Conservation (phyloP, 2,329 filamentous ascomycete species). For the Pseudogymnoascus sp. region DNA sequence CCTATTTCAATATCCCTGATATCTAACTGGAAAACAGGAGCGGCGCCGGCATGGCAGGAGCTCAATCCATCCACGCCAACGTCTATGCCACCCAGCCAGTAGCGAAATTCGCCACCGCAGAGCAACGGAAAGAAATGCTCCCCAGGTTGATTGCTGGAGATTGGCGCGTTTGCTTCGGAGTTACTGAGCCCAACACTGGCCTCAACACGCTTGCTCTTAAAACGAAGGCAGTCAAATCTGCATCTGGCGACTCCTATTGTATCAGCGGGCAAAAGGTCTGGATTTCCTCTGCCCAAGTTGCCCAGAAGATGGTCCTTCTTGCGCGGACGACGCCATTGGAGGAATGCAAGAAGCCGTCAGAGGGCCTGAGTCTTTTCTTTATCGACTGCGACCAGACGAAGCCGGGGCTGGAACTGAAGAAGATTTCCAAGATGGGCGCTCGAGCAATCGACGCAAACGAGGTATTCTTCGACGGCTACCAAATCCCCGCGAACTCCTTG, state of each 20-base stretch:
- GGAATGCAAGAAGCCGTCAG: conserved; percentile 58
- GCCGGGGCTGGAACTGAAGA: conserved; percentile 52
- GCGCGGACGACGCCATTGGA: conserved; percentile 65
- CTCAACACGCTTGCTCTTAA: conserved; percentile 66
- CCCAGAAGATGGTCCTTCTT: conserved; percentile 73
- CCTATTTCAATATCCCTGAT: neutral
- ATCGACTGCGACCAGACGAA: conserved; percentile 57
- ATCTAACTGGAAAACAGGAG: conserved; percentile 29
- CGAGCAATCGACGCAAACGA: conserved; percentile 77
- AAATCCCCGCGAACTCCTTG: conserved; percentile 52
- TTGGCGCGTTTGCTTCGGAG: conserved; percentile 69
- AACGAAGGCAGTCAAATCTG: conserved; percentile 48
- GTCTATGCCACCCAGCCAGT: conserved; percentile 70
- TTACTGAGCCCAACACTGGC: conserved; percentile 76
- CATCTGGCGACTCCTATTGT: conserved; percentile 50
- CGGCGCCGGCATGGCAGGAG: conserved; percentile 69
- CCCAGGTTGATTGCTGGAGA: conserved; percentile 63
- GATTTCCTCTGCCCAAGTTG: conserved; percentile 80
- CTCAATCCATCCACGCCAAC: conserved; percentile 54
- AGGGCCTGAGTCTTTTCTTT: conserved; percentile 72
- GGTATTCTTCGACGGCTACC: conserved; percentile 77
- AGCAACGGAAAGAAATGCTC: conserved; percentile 56
- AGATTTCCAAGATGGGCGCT: conserved; percentile 80
- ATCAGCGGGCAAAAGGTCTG: conserved; percentile 79
- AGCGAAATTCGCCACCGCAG: conserved; percentile 59